These are phyloP conservation scores for Geotrichum cucujoidarum DNA, from an alignment of 1,139 yeast genomes.

Conservation along the genomic window DNA sequence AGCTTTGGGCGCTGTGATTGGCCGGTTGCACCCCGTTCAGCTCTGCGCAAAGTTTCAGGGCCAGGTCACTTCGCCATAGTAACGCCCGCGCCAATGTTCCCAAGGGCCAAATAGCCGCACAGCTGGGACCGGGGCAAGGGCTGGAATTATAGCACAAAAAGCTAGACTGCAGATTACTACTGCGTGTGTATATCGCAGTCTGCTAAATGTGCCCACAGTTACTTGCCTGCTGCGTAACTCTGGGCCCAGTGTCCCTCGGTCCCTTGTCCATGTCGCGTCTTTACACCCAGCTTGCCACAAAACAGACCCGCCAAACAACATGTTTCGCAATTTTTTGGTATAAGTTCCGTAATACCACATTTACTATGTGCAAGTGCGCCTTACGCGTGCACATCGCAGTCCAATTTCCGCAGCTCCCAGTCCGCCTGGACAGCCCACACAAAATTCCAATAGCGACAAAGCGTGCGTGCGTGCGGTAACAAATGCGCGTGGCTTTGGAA, in stretches of 20 bases:
- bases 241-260: background rate
- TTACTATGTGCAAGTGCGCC: background rate
- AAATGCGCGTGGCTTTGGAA: no score
- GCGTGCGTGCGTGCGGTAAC: no score
- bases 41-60: background rate
- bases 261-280: background rate
- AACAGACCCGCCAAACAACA: background rate
- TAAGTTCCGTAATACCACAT: background rate
- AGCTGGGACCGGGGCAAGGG: background rate
- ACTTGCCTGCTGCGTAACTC: background rate
- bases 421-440: background rate
- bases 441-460: no score
- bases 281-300: constrained; percentile 4
- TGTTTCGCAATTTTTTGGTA: constrained; percentile 6
- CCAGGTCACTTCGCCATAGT: background rate
- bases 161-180: background rate
- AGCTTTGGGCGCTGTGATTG: background rate
- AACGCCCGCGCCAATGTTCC: background rate
- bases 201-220: background rate
- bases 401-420: background rate
- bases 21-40: background rate
- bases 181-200: background rate
- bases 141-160: no score
- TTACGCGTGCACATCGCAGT: background rate
- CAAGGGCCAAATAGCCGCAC: background rate